phyloP scores from a whole-genome alignment of 805 yeast species.

The Kluyveromyces lactis region DNA sequence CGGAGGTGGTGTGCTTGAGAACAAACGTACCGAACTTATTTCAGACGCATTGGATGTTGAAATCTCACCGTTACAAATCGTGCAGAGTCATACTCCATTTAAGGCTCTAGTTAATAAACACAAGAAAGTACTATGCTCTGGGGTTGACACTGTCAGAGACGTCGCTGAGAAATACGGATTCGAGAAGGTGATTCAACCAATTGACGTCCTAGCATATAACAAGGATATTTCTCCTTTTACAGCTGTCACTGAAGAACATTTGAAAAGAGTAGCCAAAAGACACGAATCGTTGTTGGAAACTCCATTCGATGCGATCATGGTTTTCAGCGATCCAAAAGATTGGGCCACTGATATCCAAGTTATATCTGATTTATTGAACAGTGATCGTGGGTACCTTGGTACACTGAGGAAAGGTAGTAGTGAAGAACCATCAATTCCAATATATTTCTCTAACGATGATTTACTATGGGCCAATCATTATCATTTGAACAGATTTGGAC shows the following conservation, averaged over 20 bases:
- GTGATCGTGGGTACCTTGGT: slow-evolving; percentile 55
- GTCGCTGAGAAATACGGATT: slow-evolving; percentile 79
- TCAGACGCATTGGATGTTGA: slow-evolving; percentile 35
- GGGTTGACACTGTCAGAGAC: slow-evolving; percentile 58
- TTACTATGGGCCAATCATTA: slow-evolving; percentile 84
- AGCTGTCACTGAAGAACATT: slow-evolving; percentile 55
- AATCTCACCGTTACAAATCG: slow-evolving; percentile 54
- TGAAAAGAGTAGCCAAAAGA: slow-evolving; percentile 31
- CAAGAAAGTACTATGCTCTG: slow-evolving; percentile 67
- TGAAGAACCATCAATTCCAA: slow-evolving; percentile 54
- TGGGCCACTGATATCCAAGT: slow-evolving; percentile 80
- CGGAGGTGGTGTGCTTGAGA: slow-evolving; percentile 79
- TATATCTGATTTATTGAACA: slow-evolving; percentile 58
- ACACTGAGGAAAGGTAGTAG: slow-evolving; percentile 37
- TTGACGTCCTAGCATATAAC: slow-evolving; percentile 56
- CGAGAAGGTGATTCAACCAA: slow-evolving; percentile 59
- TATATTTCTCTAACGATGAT: slow-evolving; percentile 76
- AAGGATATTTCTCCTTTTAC: slow-evolving; percentile 63
- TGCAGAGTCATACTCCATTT: slow-evolving; percentile 87
- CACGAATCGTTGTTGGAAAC: slow-evolving; percentile 21
- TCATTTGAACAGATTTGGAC: slow-evolving; percentile 73
- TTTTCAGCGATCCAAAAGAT: slow-evolving; percentile 85
- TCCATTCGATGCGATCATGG: slow-evolving; percentile 67
- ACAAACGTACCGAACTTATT: slow-evolving; percentile 46
- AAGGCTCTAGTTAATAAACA: slow-evolving; percentile 45